Conservation (phyloP, 768 basidiomycete genomes). For the Boletus bicolor region DNA sequence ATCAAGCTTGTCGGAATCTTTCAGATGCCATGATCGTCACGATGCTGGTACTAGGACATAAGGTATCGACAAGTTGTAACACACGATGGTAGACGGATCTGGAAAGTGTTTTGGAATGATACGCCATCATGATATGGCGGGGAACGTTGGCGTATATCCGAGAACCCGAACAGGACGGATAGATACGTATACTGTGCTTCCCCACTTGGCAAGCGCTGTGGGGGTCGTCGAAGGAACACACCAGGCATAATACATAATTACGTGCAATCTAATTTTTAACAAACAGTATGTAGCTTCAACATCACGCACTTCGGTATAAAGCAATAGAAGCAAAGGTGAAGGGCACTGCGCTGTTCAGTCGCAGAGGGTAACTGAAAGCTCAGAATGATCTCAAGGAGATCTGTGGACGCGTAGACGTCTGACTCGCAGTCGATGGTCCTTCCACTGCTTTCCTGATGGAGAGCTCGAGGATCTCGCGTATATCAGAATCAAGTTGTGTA, state of each 20-base stretch:
- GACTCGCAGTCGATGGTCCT: constrained; percentile 34
- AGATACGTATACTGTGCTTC: too few relatives aligned
- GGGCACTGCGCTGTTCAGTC: not conserved
- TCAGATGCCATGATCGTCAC: not conserved
- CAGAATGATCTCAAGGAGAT: constrained; percentile 75
- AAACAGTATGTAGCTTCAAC: not conserved
- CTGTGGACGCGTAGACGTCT: constrained; percentile 59
- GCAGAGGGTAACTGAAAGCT: constrained; percentile 1
- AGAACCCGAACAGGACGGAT: too few relatives aligned
- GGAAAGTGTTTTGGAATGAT: not conserved
- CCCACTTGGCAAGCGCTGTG: not conserved
- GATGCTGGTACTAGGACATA: not conserved
- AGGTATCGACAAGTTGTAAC: not conserved
- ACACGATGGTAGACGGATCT: not conserved
- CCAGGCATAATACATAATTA: not conserved
- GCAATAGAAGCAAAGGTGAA: not conserved
- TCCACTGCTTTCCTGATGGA: constrained; percentile 76
- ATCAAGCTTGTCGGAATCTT: not conserved
- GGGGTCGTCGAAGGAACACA: not conserved
- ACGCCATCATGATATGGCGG: not conserved
- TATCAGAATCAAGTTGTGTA: constrained; percentile 53
- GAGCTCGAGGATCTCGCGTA: constrained; percentile 65
- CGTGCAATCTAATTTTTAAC: not conserved
- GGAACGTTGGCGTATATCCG: too few relatives aligned
- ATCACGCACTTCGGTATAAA: constrained; percentile 3